A percentile compares a stretch with the other conserved stretches of the same genome.
Conservation (phyloP, 257 asterid species). For the Solanum phureja region DNA sequence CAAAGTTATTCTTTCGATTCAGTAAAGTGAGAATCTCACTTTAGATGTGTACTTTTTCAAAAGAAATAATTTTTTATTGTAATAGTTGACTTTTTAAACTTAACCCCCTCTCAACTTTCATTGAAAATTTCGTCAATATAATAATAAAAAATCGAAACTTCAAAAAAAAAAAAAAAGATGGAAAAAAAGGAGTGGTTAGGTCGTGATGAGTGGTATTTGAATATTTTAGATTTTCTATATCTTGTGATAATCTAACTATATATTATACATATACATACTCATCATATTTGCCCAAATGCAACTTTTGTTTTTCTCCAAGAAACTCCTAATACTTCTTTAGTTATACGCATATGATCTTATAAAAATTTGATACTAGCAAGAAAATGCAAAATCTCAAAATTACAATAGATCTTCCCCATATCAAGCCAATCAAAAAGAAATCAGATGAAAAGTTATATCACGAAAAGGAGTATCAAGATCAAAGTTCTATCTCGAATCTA, state of each 20-base stretch:
- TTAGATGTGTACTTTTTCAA: neutral
- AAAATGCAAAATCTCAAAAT: neutral
- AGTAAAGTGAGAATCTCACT: neutral
- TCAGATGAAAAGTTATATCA: neutral
- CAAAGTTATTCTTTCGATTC: neutral
- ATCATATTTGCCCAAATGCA: neutral
- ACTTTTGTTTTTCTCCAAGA: neutral
- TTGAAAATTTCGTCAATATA: neutral
- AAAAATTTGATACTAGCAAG: neutral
- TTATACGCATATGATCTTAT: neutral
- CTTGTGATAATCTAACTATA: neutral
- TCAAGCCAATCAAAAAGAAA: constrained; percentile 7
- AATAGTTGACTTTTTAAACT: neutral
- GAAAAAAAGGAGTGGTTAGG: neutral
- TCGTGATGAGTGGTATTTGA: neutral
- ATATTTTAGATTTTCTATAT: neutral
- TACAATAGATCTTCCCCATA: neutral
- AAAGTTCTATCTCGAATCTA: neutral
- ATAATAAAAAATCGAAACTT: neutral
- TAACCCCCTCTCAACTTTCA: neutral
- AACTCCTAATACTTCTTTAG: neutral
- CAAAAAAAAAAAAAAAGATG: neutral
- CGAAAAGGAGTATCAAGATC: neutral
- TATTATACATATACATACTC: neutral
- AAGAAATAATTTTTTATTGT: neutral